phyloP scores from a whole-genome alignment of 2,329 filamentous ascomycete genomes.

The Zasmidium citrigriseum region DNA sequence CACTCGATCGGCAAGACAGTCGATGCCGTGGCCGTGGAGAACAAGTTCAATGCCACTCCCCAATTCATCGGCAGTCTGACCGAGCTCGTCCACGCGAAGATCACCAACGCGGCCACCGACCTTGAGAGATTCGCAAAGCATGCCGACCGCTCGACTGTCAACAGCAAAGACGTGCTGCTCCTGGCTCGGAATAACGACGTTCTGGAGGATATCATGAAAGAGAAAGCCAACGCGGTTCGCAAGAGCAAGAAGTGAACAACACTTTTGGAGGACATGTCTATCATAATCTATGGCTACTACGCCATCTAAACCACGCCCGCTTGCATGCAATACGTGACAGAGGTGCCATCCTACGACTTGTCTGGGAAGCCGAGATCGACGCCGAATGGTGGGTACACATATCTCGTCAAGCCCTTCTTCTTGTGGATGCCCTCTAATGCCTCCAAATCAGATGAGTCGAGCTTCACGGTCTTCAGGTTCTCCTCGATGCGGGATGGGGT shows the following conservation, averaged over 20 bases:
- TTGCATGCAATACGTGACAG: no score
- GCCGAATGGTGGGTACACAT: slow-evolving; percentile 53
- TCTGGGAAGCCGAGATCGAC: slow-evolving; percentile 52
- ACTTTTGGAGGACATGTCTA: background rate
- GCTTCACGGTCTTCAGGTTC: slow-evolving; percentile 67
- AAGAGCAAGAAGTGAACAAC: slow-evolving; percentile 14
- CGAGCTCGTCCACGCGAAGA: slow-evolving; percentile 84
- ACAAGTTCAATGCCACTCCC: slow-evolving; percentile 76
- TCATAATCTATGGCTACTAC: slow-evolving; percentile 2
- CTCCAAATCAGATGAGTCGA: slow-evolving; percentile 65
- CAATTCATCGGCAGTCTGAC: slow-evolving; percentile 62
- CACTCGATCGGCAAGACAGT: slow-evolving; percentile 82
- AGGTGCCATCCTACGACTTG: slow-evolving; percentile 37
- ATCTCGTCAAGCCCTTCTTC: slow-evolving; percentile 49
- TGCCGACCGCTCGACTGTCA: slow-evolving; percentile 77
- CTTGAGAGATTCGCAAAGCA: slow-evolving; percentile 71
- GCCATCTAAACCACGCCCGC: background rate
- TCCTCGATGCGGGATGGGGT: slow-evolving; percentile 63
- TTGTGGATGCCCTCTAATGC: slow-evolving; percentile 48
- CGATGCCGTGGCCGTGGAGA: slow-evolving; percentile 74
- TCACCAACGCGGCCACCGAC: slow-evolving; percentile 53
- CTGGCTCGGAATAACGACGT: slow-evolving; percentile 85
- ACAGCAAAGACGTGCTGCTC: slow-evolving; percentile 83
- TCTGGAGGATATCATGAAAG: slow-evolving; percentile 72
- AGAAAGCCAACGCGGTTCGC: slow-evolving; percentile 59